These are phyloP conservation scores for Adansonia rubrostipa DNA, from an alignment of 441 rosid species.

Conservation along the genomic window DNA sequence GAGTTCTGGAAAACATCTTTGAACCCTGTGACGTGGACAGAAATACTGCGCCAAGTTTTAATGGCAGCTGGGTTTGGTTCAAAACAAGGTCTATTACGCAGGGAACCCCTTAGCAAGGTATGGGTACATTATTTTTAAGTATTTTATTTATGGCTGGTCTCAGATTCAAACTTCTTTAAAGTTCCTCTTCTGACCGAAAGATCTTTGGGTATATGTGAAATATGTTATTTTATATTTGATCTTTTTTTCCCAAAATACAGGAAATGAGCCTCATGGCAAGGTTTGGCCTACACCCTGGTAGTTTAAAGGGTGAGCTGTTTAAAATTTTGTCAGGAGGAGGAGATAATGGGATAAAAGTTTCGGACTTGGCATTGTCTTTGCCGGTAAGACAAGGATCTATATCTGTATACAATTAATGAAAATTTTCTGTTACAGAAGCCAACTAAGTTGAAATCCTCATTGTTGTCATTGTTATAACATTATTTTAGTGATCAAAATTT, in stretches of 20 bases:
- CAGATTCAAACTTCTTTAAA: constrained; percentile 9
- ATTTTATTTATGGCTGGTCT: background rate
- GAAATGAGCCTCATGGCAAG: constrained; percentile 79
- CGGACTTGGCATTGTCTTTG: constrained; percentile 70
- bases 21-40: constrained; percentile 94
- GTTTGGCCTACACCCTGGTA: constrained; percentile 70
- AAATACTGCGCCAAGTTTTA: constrained; percentile 78
- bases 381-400: constrained; percentile 48
- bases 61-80: constrained; percentile 96
- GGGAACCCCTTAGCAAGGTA: constrained; percentile 75
- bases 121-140: constrained; percentile 18
- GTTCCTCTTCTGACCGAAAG: background rate
- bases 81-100: constrained; percentile 51
- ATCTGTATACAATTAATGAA: background rate
- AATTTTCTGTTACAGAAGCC: background rate
- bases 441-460: constrained; percentile 10
- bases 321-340: constrained; percentile 66
- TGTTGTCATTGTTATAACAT: constrained; percentile 16
- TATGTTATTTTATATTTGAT: constrained; percentile 28
- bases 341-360: constrained; percentile 69
- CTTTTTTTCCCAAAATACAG: constrained; percentile 41
- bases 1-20: constrained; percentile 81
- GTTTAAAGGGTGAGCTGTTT: constrained; percentile 86
- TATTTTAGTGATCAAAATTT: constrained; percentile 21
- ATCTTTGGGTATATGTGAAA: constrained; percentile 3